Percentiles rank a stretch among this genome's conserved stretches.
Conservation (phyloP, 2,329 filamentous ascomycete genomes). For the Alternaria triticimaculans region DNA sequence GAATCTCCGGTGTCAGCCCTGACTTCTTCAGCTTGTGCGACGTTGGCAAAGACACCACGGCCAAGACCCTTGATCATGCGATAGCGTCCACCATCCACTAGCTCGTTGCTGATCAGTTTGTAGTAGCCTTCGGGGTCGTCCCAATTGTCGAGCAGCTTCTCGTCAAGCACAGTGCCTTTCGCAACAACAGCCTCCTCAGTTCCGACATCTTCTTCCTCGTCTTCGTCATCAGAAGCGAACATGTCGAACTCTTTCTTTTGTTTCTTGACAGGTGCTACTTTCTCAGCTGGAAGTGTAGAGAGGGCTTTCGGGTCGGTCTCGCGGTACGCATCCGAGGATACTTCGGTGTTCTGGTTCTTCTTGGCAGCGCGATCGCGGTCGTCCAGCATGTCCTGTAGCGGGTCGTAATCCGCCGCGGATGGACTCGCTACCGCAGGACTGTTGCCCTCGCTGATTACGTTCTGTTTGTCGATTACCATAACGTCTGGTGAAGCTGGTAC, state of each 20-base stretch:
- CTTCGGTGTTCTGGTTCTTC: constrained; percentile 50
- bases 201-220: constrained; percentile 68
- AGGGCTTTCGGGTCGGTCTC: constrained; percentile 63
- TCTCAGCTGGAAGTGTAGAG: constrained; percentile 56
- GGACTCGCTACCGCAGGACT: constrained; percentile 66
- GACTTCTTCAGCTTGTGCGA: constrained; percentile 73
- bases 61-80: constrained; percentile 87
- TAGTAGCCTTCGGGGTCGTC: constrained; percentile 97
- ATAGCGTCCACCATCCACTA: constrained; percentile 85
- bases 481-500: constrained; percentile 49
- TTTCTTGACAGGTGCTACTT: constrained; percentile 45
- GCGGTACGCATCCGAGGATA: constrained; percentile 62
- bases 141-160: constrained; percentile 87
- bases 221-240: constrained; percentile 74
- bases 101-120: constrained; percentile 89
- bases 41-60: constrained; percentile 94
- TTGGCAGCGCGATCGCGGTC: constrained; percentile 75
- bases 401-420: constrained; percentile 93
- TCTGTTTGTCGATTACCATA: constrained; percentile 51
- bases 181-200: constrained; percentile 53
- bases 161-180: constrained; percentile 57
- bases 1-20: constrained; percentile 48
- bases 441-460: constrained; percentile 45
- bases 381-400: constrained; percentile 85
- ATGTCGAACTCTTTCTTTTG: constrained; percentile 65